Evolutionary conservation across 495 filamentous ascomycete species (phyloP).

Genomic region (Penicillium cinerascens): DNA sequence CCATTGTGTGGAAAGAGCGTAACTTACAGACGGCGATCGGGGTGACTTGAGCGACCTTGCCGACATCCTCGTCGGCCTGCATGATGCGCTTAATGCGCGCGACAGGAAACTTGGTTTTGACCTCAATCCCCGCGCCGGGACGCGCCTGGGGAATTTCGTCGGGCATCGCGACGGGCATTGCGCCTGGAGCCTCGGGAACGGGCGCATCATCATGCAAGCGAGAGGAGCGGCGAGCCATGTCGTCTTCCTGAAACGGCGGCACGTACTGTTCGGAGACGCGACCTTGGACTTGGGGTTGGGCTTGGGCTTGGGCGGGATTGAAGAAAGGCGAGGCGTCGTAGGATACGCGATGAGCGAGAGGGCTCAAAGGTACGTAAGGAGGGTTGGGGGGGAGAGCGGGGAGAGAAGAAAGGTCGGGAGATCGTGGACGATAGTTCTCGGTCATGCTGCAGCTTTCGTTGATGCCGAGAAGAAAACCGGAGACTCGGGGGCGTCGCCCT

Average conservation of each 20-base stretch:
- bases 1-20: not conserved
- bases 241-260: conserved; percentile 32
- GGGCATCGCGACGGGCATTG: conserved; percentile 25
- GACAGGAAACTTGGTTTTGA: conserved; percentile 95
- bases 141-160: conserved; percentile 20
- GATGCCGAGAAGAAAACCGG: not conserved
- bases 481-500: conserved; percentile 19
- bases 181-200: conserved; percentile 19
- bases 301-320: conserved; percentile 25
- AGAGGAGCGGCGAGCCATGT: conserved; percentile 47
- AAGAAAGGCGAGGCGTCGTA: conserved; percentile 43
- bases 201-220: conserved; percentile 36
- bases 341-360: conserved; percentile 39
- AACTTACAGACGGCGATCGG: conserved; percentile 84
- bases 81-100: conserved; percentile 99
- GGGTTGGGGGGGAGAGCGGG: conserved; percentile 12
- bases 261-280: conserved; percentile 36
- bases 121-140: conserved; percentile 54
- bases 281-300: too few species aligned
- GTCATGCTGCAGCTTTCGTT: conserved; percentile 19
- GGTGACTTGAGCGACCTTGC: conserved; percentile 96
- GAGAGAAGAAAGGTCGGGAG: conserved; percentile 26
- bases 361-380: conserved; percentile 30
- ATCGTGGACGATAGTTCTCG: conserved; percentile 30
- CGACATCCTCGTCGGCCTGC: conserved; percentile 98